phyloP scores from a whole-genome alignment of 768 basidiomycete species.

The Brasilioporus rufonigricans region DNA sequence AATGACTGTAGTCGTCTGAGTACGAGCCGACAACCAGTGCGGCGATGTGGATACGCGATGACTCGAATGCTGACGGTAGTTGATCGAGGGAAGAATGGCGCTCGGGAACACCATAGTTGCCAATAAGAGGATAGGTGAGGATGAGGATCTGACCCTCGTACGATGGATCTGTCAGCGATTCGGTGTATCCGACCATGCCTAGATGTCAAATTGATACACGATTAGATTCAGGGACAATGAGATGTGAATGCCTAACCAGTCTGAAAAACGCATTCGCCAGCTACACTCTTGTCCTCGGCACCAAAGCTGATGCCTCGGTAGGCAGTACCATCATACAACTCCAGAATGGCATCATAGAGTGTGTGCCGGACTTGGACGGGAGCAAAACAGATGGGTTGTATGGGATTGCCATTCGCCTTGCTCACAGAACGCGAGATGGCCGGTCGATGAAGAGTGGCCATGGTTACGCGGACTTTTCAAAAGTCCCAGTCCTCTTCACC shows the following conservation, averaged over 20 bases:
- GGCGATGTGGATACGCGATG: slow-evolving; percentile 89
- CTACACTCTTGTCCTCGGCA: slow-evolving; percentile 82
- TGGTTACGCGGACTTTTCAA: slow-evolving; percentile 11
- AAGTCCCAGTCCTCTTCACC: slow-evolving; percentile 42
- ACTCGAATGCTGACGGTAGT: slow-evolving; percentile 84
- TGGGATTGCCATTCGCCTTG: slow-evolving; percentile 32
- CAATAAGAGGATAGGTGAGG: slow-evolving; percentile 93
- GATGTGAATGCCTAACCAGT: slow-evolving; percentile 65
- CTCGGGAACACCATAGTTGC: slow-evolving; percentile 95
- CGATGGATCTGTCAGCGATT: slow-evolving; percentile 96
- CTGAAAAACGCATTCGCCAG: slow-evolving; percentile 99
- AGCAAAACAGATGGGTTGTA: slow-evolving; percentile 36
- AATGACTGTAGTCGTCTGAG: slow-evolving; percentile 92
- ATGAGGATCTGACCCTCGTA: slow-evolving; percentile 98
- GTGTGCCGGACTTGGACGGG: slow-evolving; percentile 23
- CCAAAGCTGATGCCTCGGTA: slow-evolving; percentile 92
- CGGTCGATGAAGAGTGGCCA: slow-evolving; percentile 37
- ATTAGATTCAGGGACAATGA: neutral
- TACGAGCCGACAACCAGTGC: slow-evolving; percentile 93
- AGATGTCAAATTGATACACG: slow-evolving; percentile 17
- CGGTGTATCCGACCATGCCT: slow-evolving; percentile 99
- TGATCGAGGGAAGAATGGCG: slow-evolving; percentile 50
- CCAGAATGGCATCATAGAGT: slow-evolving; percentile 67
- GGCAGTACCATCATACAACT: slow-evolving; percentile 86
- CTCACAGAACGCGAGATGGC: slow-evolving; percentile 45